Evolutionary conservation across 2,329 filamentous ascomycete genomes (phyloP).

Genomic region (Fusarium mangiferae): DNA sequence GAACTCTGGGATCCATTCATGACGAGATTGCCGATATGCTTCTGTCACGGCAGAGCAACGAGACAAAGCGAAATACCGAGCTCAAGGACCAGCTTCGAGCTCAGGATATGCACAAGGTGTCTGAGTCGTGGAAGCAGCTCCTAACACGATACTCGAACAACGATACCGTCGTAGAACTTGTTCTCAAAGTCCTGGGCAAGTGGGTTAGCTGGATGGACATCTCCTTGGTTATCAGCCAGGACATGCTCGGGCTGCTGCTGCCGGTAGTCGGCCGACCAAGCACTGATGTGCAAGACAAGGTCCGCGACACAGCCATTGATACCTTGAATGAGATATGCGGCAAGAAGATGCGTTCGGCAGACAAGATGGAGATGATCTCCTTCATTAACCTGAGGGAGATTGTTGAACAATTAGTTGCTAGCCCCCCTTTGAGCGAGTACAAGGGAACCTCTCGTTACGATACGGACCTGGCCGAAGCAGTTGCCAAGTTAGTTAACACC

Average conservation of each 20-base stretch:
- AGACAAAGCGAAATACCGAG: conserved; percentile 86
- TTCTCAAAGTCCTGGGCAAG: conserved; percentile 89
- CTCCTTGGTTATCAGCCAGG: conserved; percentile 87
- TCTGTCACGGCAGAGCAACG: conserved; percentile 78
- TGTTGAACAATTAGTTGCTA: conserved; percentile 85
- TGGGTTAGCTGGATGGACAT: conserved; percentile 99
- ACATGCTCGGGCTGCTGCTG: conserved; percentile 85
- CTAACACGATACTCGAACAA: conserved; percentile 79
- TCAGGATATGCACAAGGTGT: conserved; percentile 89
- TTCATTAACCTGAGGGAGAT: conserved; percentile 91
- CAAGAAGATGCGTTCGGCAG: conserved; percentile 95
- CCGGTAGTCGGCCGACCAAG: conserved; percentile 84
- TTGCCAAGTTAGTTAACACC: conserved; percentile 95
- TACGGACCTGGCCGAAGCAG: conserved; percentile 92
- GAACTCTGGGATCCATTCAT: conserved; percentile 88
- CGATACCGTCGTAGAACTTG: conserved; percentile 83
- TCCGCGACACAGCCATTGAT: conserved; percentile 91
- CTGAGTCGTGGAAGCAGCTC: conserved; percentile 90
- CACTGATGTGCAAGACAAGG: conserved; percentile 74
- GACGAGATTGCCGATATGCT: conserved; percentile 97
- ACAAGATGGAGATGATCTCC: conserved; percentile 93
- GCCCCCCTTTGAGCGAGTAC: conserved; percentile 81
- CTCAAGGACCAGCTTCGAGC: conserved; percentile 91
- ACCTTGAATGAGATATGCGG: conserved; percentile 95
- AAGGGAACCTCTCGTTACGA: conserved; percentile 89